Base-by-base conservation (phyloP, 192 early-diverging fungal species). In the Linnemannia elongata region DNA sequence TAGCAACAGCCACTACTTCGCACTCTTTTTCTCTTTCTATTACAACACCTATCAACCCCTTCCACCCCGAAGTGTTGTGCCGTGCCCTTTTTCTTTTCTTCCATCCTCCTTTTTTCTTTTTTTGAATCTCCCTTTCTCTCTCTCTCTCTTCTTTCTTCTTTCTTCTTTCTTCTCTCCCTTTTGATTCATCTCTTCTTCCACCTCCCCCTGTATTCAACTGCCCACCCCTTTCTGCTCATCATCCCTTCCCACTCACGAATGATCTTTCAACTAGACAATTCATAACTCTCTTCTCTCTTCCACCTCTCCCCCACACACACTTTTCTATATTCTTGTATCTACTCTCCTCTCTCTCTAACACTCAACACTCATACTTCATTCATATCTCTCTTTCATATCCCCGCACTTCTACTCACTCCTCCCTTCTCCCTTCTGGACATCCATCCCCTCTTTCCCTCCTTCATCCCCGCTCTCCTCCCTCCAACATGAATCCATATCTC, bases 401-500 rank as follows among this genome's bases (percentile, higher is more conserved):
- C 27, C 44, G 30, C 72, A 33, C 24, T 33, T n/a, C 36, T 72
- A 69, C 27, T 15, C 30, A 27, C 4, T 22, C 35, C 70, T n/a
- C 20, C 5, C 4, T 42, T 5, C n/a, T 41, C 7, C 33, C 24
- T 15, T 38, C 33, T 36, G 10, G 5, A 44, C 42, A 44, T 44
- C 42, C 69, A 15, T 38, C 69, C 36, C 69, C 36, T 35, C 69
- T 6, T 35, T 33, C 17, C 39, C 36, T 1, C 35, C 39, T 42
- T 41, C 24, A 24, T 7, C 18, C 36, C 69, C 77, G 44, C 66
- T 15, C 60, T 9, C 30, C 30, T 30, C 57, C 6, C 57, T 66
- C 55, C 60, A 66, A 66, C 27, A 82, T 82, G 80, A 76, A 82
- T 70, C 80, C 80, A n/a, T 82, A 82, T 47, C 66, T 82, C 38